Evolutionary conservation across 148 eudicot genomes (phyloP).

Genomic region (Polygonum aviculare): DNA sequence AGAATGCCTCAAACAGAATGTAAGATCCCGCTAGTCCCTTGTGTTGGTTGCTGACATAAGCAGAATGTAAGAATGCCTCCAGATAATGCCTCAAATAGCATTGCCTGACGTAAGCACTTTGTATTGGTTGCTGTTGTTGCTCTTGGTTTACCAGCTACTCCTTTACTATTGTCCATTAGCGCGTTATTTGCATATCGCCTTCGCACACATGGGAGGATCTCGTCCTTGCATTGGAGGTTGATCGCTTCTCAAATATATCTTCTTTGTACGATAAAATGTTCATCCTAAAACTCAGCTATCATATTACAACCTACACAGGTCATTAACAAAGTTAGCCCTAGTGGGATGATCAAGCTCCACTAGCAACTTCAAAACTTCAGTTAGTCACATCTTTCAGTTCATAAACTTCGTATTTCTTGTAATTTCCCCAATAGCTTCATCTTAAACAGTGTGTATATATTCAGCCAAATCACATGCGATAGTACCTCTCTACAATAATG

Average conservation of each 20-base stretch:
- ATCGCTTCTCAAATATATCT: constrained; percentile 6
- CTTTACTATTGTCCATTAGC: constrained; percentile 81
- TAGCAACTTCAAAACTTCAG: constrained; percentile 7
- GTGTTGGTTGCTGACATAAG: no score
- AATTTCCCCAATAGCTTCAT: no score
- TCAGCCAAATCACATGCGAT: neutral
- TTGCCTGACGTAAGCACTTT: neutral
- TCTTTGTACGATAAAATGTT: neutral
- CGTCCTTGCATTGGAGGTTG: constrained; percentile 72
- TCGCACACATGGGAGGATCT: constrained; percentile 82
- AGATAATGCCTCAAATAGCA: no score
- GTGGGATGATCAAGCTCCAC: constrained; percentile 66
- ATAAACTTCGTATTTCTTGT: neutral
- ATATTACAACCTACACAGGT: constrained; percentile 31
- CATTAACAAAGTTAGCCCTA: constrained; percentile 51
- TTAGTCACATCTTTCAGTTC: neutral
- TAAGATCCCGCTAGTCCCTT: constrained; percentile 24
- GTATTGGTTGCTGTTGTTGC: constrained; percentile 78
- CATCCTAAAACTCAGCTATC: neutral
- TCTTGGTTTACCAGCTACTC: constrained; percentile 96
- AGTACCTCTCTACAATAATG: neutral
- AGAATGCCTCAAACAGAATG: constrained; percentile 77
- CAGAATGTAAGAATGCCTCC: no score
- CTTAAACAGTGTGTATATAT: neutral
- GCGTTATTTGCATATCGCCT: constrained; percentile 92